Base-by-base conservation (phyloP, 768 basidiomycete species). In the Psilocybe sp. region DNA sequence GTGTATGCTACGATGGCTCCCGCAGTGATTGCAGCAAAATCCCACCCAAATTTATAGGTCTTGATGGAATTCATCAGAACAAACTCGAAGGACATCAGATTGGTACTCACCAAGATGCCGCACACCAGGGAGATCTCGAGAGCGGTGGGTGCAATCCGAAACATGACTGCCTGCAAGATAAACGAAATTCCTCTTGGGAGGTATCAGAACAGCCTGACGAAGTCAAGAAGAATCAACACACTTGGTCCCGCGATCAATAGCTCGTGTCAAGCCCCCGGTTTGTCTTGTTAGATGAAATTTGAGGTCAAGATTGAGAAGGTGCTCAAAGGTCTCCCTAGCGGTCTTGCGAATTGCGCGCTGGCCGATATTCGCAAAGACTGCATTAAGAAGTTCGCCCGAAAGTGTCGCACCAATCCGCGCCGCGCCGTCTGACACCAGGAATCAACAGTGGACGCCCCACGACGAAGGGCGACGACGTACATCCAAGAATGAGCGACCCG, bases 181-280 rank as follows among this genome's bases (percentile, higher is more conserved):
- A 99, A 99, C 0, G 93, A 91, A 51, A 99, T 98, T 34, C 97
- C 97, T 68, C 94, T 98, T 59, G 23, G 37, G 1, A 20, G 13
- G 7, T 41, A 33, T 38, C 1, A 10, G 55, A 16, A 19, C 19
- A 44, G 31, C 40, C 41, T 49, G 2, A 38, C 28, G n/a, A 1
- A 16, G 10, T 32, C 14, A 38, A 39, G 40, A 39, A 49, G 49
- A 33, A 56, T 15, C 28, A 10, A 64, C 79, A 60, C 58, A 97
- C 93, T 98, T 99, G 31, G 97, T 98, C 31, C 97, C 97, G 12
- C 97, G 80, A 64, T 99, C 97, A 56, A 99, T 98, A 4, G 97
- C 97, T 38, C 97, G 75, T 2, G 94, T 98, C 40, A 99, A 75
- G 1, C 97, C 97, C 20, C 97, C 97, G 0, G 97, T 99, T 63